Conservation (phyloP, 208 protist genomes). For the Leishmania lainsoni region DNA sequence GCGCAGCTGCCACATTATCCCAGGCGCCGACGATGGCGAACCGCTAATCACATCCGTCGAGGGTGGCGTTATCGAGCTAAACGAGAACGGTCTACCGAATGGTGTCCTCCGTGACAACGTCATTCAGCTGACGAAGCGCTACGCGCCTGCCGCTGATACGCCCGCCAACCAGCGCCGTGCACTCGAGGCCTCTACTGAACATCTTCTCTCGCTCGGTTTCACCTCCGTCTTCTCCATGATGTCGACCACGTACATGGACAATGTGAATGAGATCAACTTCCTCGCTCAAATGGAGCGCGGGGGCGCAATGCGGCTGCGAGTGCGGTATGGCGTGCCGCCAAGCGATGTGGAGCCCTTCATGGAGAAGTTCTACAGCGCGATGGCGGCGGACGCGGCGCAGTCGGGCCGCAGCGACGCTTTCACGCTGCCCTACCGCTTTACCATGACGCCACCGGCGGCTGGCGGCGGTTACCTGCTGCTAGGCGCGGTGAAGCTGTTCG, state of each 20-base stretch:
- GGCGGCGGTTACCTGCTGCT: slow-evolving; percentile 50
- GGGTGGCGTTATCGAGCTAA: slow-evolving; percentile 40
- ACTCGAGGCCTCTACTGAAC: slow-evolving; percentile 25
- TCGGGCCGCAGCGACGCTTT: slow-evolving; percentile 33
- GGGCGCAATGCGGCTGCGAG: slow-evolving; percentile 43
- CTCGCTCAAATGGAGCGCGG: slow-evolving; percentile 32
- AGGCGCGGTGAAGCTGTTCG: slow-evolving; percentile 63
- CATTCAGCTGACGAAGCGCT: slow-evolving; percentile 29
- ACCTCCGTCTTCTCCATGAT: slow-evolving; percentile 60
- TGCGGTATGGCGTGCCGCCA: slow-evolving; percentile 42
- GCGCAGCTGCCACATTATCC: slow-evolving; percentile 45
- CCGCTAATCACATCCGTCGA: slow-evolving; percentile 39
- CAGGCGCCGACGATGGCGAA: slow-evolving; percentile 32
- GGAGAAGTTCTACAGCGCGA: slow-evolving; percentile 31
- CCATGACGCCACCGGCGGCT: slow-evolving; percentile 26
- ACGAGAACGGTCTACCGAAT: slow-evolving; percentile 46
- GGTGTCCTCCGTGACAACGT: slow-evolving; percentile 71
- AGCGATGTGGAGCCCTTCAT: slow-evolving; percentile 33
- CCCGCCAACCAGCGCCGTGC: slow-evolving; percentile 16
- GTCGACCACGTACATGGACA: slow-evolving; percentile 44
- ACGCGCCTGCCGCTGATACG: slow-evolving; percentile 33
- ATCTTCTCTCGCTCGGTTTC: slow-evolving; percentile 48
- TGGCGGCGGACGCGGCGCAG: slow-evolving; percentile 20
- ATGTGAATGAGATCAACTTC: slow-evolving; percentile 42
- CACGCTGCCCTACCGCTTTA: slow-evolving; percentile 49